phyloP scores from a whole-genome alignment of 371 early-diverging fungal genomes.

The Haplosporangium sp. region DNA sequence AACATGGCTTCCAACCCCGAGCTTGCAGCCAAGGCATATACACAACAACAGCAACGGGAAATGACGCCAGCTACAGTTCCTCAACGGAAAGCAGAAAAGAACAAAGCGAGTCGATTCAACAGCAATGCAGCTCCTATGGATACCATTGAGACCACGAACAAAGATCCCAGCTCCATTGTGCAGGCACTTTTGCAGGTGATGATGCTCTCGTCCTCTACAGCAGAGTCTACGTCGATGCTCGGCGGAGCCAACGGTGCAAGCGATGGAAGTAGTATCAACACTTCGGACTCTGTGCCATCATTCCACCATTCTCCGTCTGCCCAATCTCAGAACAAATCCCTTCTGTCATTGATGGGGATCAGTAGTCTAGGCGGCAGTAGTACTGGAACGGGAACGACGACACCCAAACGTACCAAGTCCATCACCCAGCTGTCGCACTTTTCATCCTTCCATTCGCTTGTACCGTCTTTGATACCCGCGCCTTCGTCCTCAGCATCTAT shows the following conservation, averaged over 20 bases:
- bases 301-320: background rate
- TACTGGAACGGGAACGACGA: background rate
- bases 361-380: background rate
- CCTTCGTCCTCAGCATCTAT: background rate
- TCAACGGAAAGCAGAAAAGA: constrained; percentile 10
- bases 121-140: background rate
- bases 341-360: constrained; percentile 9
- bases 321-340: constrained; percentile 7
- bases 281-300: background rate
- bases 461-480: background rate
- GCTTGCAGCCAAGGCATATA: background rate
- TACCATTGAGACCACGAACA: constrained; percentile 1
- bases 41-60: background rate
- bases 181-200: constrained; percentile 25
- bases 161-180: constrained; percentile 5
- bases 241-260: background rate
- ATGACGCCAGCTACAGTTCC: background rate
- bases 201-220: background rate
- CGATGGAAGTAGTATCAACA: background rate
- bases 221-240: background rate
- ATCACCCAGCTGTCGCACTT: constrained; percentile 15
- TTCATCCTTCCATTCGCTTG: constrained; percentile 8
- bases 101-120: background rate
- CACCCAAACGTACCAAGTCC: constrained; percentile 8
- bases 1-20: background rate